Percentiles rank a stretch among this genome's conserved stretches.
phyloP scores from a whole-genome alignment of 1,284 basidiomycete species.

The Earliella scabrosa region DNA sequence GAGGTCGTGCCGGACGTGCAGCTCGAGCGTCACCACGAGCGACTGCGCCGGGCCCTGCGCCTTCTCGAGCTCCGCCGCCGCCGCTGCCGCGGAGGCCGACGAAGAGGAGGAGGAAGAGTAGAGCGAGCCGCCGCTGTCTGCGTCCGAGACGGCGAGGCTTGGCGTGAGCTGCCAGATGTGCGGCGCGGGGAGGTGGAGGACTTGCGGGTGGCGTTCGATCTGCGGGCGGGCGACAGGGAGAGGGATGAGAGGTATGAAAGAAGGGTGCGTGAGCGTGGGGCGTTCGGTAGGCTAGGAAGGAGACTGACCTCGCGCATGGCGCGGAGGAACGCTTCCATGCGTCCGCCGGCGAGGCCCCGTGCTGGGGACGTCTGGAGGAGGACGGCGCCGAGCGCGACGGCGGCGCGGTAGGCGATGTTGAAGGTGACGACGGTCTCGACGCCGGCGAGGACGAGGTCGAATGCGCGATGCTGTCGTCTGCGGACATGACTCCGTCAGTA shows the following conservation, averaged over 20 bases:
- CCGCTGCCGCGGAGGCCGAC: constrained; percentile 15
- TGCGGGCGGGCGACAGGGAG: constrained; percentile 32
- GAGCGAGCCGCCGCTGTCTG: constrained; percentile 22
- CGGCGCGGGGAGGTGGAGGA: constrained; percentile 78
- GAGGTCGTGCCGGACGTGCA: constrained; percentile 74
- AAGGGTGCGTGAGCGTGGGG: constrained; percentile 5
- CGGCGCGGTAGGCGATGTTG: constrained; percentile 81
- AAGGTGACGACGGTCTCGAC: constrained; percentile 79
- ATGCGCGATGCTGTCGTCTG: constrained; percentile 62
- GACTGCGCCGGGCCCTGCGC: constrained; percentile 40
- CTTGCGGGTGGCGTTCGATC: constrained; percentile 81
- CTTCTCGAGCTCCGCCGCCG: constrained; percentile 19
- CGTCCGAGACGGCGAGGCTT: constrained; percentile 31
- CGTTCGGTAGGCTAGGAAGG: too few relatives aligned
- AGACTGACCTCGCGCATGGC: constrained; percentile 76
- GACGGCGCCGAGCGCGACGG: constrained; percentile 78
- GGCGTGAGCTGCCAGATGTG: constrained; percentile 88
- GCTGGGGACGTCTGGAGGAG: constrained; percentile 86
- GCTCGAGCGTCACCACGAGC: constrained; percentile 81
- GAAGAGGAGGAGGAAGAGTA: too few relatives aligned
- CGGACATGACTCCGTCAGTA: constrained; percentile 12
- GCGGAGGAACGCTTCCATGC: constrained; percentile 80
- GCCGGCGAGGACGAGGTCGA: constrained; percentile 79
- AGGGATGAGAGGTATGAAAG: background rate
- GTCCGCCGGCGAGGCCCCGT: constrained; percentile 57